Evolutionary conservation across 306 rosid species (phyloP).

Genomic region (Geum urbanum): DNA sequence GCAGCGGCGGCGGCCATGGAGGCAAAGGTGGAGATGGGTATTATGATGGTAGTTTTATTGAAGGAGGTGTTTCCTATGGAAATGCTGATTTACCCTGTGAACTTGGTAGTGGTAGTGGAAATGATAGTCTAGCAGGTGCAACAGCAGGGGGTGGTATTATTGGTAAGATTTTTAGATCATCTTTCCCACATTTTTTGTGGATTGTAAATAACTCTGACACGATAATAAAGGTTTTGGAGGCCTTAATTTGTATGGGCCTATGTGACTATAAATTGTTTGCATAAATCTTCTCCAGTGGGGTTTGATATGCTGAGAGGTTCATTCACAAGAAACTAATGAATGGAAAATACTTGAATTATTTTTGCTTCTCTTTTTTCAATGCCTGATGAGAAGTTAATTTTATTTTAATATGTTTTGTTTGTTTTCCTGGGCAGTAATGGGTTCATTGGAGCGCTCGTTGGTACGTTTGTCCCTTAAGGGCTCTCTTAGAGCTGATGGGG

Average conservation of each 20-base stretch:
- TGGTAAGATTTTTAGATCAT: conserved; percentile 48
- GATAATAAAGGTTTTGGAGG: conserved; percentile 1
- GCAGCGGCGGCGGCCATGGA: conserved; percentile 95
- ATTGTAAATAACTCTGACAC: background rate
- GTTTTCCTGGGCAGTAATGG: conserved; percentile 59
- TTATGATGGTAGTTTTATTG: conserved; percentile 66
- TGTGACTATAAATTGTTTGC: background rate
- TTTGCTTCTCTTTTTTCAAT: background rate
- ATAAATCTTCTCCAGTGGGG: background rate
- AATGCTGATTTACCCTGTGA: conserved; percentile 88
- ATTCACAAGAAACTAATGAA: background rate
- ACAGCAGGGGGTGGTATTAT: conserved; percentile 95
- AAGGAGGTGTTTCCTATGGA: conserved; percentile 80
- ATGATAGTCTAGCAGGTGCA: conserved; percentile 72
- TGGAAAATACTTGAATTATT: background rate
- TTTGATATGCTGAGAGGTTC: background rate
- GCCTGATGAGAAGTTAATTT: conserved; percentile 5
- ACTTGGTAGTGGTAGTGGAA: conserved; percentile 99
- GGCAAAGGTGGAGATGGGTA: conserved; percentile 95
- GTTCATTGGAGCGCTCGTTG: conserved; percentile 84
- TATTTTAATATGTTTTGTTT: background rate
- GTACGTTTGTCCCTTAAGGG: conserved; percentile 67
- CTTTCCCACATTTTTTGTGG: background rate
- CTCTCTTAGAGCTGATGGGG: conserved; percentile 82
- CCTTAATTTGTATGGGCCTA: background rate